Conservation (phyloP, 2,329 filamentous ascomycete genomes). For the Paradendryphiella salina region DNA sequence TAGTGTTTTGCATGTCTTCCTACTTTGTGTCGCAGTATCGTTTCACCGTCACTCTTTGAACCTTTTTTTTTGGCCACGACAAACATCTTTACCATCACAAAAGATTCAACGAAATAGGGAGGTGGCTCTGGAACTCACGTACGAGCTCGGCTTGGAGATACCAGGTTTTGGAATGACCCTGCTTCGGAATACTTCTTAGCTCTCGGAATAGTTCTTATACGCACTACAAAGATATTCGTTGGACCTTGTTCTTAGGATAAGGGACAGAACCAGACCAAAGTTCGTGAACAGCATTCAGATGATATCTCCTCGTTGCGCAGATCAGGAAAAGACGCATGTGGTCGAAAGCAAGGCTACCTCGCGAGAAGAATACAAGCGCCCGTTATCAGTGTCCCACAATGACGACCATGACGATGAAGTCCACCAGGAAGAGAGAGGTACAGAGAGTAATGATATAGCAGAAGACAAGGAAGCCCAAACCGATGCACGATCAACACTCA, state of each 20-base stretch:
- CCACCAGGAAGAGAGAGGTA: neutral
- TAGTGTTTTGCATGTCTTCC: neutral
- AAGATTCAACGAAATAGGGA: too few relatives aligned
- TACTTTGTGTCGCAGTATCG: neutral
- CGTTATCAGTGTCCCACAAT: conserved; percentile 12
- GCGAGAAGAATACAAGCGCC: conserved; percentile 20
- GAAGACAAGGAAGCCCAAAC: conserved; percentile 24
- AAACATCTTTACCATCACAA: neutral
- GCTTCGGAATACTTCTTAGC: neutral
- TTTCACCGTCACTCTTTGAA: neutral
- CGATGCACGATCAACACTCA: conserved; percentile 25
- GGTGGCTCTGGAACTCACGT: too few relatives aligned
- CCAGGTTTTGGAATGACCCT: neutral
- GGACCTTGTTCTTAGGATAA: neutral
- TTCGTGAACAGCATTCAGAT: conserved; percentile 4
- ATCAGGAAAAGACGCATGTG: conserved; percentile 23
- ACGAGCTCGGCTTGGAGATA: neutral
- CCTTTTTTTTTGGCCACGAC: neutral
- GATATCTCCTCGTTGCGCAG: conserved; percentile 11
- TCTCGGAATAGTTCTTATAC: neutral
- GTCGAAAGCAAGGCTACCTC: conserved; percentile 18
- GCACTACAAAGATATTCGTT: neutral
- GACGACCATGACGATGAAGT: neutral
- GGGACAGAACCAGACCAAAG: neutral
- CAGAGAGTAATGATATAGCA: conserved; percentile 4